Percentiles rank a stretch among this genome's conserved stretches.
Evolutionary conservation across 2,329 filamentous ascomycete genomes (phyloP).

Genomic region (Penicillium sp.): DNA sequence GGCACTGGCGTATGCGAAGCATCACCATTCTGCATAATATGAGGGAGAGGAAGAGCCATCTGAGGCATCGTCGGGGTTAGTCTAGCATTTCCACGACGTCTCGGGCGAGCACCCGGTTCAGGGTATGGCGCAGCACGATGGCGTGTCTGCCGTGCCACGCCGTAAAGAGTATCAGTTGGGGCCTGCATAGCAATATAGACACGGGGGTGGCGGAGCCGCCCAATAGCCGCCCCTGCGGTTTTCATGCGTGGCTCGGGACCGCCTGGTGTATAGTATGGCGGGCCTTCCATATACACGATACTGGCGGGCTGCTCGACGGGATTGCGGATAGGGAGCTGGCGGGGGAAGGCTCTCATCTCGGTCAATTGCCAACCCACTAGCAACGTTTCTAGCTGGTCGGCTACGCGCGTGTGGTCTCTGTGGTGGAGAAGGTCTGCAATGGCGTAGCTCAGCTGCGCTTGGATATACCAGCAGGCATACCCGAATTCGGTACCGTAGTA

Average conservation of each 20-base stretch:
- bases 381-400: background rate
- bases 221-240: background rate
- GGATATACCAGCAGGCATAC: conserved; percentile 3
- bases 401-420: background rate
- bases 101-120: background rate
- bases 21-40: background rate
- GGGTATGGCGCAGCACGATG: background rate
- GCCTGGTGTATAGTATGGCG: background rate
- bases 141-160: background rate
- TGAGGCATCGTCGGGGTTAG: background rate
- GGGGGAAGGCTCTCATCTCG: background rate
- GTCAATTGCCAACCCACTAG: background rate
- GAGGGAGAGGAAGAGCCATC: background rate
- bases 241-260: background rate
- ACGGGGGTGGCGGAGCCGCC: background rate
- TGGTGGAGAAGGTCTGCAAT: background rate
- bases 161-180: background rate
- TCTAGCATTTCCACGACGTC: background rate
- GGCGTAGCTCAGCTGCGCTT: background rate
- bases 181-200: background rate
- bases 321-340: background rate
- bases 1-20: background rate
- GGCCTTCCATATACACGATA: background rate
- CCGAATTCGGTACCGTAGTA: conserved; percentile 1
- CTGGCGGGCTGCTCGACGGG: background rate